phyloP scores from a whole-genome alignment of 2,329 filamentous ascomycete species.

The Rutstroemia sp. region DNA sequence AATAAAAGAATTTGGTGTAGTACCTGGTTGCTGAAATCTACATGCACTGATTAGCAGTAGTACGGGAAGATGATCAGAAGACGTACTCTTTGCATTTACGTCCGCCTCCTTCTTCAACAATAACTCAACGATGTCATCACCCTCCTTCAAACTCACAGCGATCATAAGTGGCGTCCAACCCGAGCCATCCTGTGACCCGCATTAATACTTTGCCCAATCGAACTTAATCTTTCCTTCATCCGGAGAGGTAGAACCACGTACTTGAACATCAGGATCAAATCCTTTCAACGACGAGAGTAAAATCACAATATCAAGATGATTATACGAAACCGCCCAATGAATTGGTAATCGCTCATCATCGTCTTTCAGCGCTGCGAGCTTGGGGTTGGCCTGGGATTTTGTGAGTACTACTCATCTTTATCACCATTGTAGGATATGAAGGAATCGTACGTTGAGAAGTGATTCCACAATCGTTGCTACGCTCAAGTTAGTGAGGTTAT shows the following conservation, averaged over 20 bases:
- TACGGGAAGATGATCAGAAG: too few species aligned
- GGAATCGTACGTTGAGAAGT: constrained; percentile 53
- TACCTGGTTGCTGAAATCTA: constrained; percentile 60
- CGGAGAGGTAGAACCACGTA: constrained; percentile 29
- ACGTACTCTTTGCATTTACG: constrained; percentile 62
- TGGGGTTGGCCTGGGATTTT: constrained; percentile 61
- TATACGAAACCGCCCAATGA: constrained; percentile 89
- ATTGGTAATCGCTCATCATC: constrained; percentile 84
- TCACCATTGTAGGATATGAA: not conserved
- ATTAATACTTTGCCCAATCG: not conserved
- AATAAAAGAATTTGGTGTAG: constrained; percentile 1
- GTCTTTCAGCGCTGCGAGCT: constrained; percentile 64
- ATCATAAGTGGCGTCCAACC: constrained; percentile 87
- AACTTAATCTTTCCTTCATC: not conserved
- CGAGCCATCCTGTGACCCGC: constrained; percentile 51
- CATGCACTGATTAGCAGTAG: too few species aligned
- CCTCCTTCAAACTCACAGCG: constrained; percentile 65
- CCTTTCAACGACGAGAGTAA: constrained; percentile 61
- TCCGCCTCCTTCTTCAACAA: constrained; percentile 65
- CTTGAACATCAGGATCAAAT: constrained; percentile 80
- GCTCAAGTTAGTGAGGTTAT: constrained; percentile 19
- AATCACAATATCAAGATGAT: constrained; percentile 66
- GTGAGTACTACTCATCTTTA: constrained; percentile 6
- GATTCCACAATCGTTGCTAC: constrained; percentile 66
- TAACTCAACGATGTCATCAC: constrained; percentile 59